Percentiles rank a stretch among this genome's conserved stretches.
phyloP scores from a whole-genome alignment of 192 early-diverging fungal species.

The Borealophlyctis nickersoniae region DNA sequence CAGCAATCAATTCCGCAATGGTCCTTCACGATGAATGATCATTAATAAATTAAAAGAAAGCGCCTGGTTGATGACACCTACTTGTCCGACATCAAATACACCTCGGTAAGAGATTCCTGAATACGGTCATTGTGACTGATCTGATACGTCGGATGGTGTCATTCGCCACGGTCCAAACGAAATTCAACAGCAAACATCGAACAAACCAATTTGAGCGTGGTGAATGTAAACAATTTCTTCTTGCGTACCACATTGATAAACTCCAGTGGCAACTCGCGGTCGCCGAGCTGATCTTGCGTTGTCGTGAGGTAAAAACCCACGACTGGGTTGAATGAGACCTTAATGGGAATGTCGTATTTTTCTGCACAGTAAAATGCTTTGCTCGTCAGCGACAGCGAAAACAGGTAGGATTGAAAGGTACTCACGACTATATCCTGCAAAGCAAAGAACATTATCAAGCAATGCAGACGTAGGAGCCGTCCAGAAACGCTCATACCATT shows the following conservation, averaged over 20 bases:
- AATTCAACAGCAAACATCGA: no score
- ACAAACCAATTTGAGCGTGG: constrained; percentile 71
- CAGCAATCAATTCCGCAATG: constrained; percentile 27
- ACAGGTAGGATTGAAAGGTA: no score
- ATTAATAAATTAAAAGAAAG: no score
- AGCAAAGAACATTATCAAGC: no score
- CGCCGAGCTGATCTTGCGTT: constrained; percentile 39
- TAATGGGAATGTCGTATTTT: constrained; percentile 56
- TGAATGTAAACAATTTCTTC: constrained; percentile 61
- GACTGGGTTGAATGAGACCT: constrained; percentile 58
- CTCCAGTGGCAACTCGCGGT: constrained; percentile 49
- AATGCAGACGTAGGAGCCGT: no score
- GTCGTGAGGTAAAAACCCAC: constrained; percentile 62
- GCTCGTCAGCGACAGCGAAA: no score
- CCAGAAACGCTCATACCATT: neutral
- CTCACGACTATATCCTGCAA: no score
- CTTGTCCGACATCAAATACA: constrained; percentile 78
- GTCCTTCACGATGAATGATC: constrained; percentile 8
- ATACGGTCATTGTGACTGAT: constrained; percentile 79
- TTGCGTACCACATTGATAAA: constrained; percentile 75
- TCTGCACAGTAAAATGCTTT: constrained; percentile 48
- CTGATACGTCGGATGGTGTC: no score
- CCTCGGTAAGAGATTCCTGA: constrained; percentile 75
- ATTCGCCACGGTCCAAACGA: no score
- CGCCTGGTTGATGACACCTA: no score